Conservation (phyloP, 805 yeast genomes). For the Debaryomyces tyrocola region DNA sequence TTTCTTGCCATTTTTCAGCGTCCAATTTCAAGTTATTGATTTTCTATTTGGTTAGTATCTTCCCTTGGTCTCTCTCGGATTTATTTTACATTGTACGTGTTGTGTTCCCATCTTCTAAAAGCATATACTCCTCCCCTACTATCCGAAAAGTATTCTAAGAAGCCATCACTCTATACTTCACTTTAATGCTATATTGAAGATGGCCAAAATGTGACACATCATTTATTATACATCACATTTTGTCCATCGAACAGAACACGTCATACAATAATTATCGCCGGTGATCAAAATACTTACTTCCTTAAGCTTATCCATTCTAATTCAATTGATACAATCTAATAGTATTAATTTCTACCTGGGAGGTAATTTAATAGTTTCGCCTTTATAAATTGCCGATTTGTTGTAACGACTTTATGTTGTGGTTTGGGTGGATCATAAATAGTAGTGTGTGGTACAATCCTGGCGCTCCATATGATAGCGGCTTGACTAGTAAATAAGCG, state of each 20-base stretch:
- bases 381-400: too few species aligned
- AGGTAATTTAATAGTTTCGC: too few species aligned
- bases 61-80: neutral
- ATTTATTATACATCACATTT: too few species aligned
- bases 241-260: too few species aligned
- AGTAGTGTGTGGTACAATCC: neutral
- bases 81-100: too few species aligned
- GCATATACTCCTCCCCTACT: too few species aligned
- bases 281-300: constrained; percentile 44
- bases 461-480: neutral
- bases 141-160: too few species aligned
- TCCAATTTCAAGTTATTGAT: constrained; percentile 86
- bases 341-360: neutral
- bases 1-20: constrained; percentile 96
- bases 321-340: neutral
- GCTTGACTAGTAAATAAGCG: neutral
- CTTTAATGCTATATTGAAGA: too few species aligned
- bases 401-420: too few species aligned
- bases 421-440: neutral
- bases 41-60: constrained; percentile 49
- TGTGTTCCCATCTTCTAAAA: too few species aligned
- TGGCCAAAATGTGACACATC: too few species aligned
- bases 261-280: too few species aligned
- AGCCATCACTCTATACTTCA: neutral
- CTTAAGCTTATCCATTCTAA: constrained; percentile 58